Evolutionary conservation across 345 rosid genomes (phyloP), one percentile per base, ranked within the genome.

Genomic region (Linum usitatissimum): DNA sequence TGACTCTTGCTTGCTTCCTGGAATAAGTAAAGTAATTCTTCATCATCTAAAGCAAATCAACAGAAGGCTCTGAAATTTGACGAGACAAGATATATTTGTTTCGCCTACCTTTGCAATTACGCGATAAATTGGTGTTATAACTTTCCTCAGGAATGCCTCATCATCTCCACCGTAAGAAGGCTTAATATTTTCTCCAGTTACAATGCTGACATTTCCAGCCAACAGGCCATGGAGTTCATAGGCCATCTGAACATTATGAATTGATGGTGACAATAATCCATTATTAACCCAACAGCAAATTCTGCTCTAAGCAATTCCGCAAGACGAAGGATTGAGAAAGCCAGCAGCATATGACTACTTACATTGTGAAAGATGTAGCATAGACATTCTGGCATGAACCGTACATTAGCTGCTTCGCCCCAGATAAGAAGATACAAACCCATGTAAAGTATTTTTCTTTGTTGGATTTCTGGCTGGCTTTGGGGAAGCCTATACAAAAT

Each of bases 111-210:
- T 67, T 42, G 78, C 79, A 64, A 84, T 80, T 40, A 76, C 75
- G 53, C 77, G 68, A 64, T 84, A 82, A 58, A 84, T 82, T 10
- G 90, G 90, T 64, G 76, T 82, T 60, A 84, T 83, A 28, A 84
- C 86, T 81, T 84, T 82, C 71, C 79, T 79, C 63, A 82, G 66
- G 76, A 80, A 84, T 57, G 83, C 86, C 77, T 82, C 90, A 38
- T 82, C 71, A 62, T 80, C 81, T 61, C 90, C 86, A 64, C 90
- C 86, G 68, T 84, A 84, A 49, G 82, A 83, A 18, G 90, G 90
- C 73, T 80, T 82, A 55, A 82, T 30, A 59, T 75, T 82, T 68
- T 84, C 90, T 9, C 90, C 90, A 9, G 90, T 84, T 73, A 67
- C 71, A 36, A 81, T 74, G 75, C 86, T 82, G 63, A 82, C 82